A percentile compares a stretch with the other conserved stretches of the same genome.
These are phyloP conservation scores for Solanum hybrid DNA, from an alignment of 305 asterid genomes.

Conservation along the genomic window DNA sequence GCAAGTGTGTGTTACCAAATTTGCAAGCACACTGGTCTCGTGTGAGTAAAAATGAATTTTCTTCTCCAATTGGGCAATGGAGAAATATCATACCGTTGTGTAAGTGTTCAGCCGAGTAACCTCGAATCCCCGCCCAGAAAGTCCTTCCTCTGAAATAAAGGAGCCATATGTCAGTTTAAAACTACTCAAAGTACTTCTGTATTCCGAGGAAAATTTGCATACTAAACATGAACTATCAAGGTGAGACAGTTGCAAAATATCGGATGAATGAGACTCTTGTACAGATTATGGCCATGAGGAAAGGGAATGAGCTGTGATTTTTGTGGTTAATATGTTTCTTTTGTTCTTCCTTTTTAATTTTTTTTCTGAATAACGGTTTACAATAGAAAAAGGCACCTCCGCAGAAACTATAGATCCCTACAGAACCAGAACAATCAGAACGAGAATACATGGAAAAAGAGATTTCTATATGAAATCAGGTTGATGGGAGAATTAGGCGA, in stretches of 20 bases:
- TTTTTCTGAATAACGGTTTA: background rate
- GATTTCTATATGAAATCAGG: background rate
- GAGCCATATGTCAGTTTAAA: background rate
- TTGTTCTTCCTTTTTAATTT: no score
- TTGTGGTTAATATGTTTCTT: background rate
- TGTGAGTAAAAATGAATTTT: background rate
- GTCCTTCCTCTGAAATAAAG: constrained; percentile 60
- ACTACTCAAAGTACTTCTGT: background rate
- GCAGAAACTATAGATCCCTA: background rate
- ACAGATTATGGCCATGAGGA: background rate
- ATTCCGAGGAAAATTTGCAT: background rate
- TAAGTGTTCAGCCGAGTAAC: constrained; percentile 73
- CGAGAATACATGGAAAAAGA: background rate
- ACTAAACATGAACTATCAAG: background rate
- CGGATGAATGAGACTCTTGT: background rate
- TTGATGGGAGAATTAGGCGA: background rate
- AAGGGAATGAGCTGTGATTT: background rate
- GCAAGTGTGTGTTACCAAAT: background rate
- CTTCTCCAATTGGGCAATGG: background rate
- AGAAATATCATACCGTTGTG: constrained; percentile 46
- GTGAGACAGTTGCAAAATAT: background rate
- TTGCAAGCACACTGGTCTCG: background rate
- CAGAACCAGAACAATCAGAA: background rate
- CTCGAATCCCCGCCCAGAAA: constrained; percentile 63
- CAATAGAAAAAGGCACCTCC: background rate